A percentile compares a stretch with the other conserved stretches of the same genome.
Evolutionary conservation across 2,329 filamentous ascomycete genomes (phyloP).

Genomic region (Rosellinia necatrix): DNA sequence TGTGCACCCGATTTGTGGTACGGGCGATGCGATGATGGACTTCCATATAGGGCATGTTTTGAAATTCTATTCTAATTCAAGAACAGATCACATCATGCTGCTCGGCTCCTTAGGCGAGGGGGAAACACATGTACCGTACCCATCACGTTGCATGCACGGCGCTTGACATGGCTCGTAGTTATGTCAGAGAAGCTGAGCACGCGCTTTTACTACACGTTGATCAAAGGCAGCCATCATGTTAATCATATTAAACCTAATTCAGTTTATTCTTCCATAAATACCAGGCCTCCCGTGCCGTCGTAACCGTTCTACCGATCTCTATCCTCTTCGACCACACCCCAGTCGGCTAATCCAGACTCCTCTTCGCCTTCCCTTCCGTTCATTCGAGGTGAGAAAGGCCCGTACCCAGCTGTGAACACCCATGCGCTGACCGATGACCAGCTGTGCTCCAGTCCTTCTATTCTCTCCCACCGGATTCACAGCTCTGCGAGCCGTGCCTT

Average conservation of each 20-base stretch:
- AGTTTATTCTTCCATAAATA: slow-evolving; percentile 17
- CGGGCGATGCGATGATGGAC: slow-evolving; percentile 11
- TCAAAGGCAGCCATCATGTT: background rate
- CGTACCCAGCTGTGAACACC: background rate
- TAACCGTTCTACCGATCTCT: slow-evolving; percentile 21
- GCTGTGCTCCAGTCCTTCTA: slow-evolving; percentile 38
- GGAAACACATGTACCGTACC: no score
- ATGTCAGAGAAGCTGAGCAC: slow-evolving; percentile 20
- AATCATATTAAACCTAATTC: slow-evolving; percentile 15
- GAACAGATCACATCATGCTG: background rate
- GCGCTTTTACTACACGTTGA: no score
- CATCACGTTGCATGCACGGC: background rate
- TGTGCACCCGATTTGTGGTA: background rate
- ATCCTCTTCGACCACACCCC: slow-evolving; percentile 28
- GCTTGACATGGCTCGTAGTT: slow-evolving; percentile 6
- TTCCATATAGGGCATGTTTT: slow-evolving; percentile 16
- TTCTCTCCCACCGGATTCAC: slow-evolving; percentile 19
- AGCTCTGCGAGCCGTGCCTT: slow-evolving; percentile 22
- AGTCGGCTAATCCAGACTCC: slow-evolving; percentile 17
- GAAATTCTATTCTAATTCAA: background rate
- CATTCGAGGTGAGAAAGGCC: slow-evolving; percentile 32
- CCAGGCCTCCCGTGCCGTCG: slow-evolving; percentile 11
- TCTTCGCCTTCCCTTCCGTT: slow-evolving; percentile 25
- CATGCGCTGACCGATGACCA: slow-evolving; percentile 29
- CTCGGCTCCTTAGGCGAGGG: no score